phyloP scores from a whole-genome alignment of 176 grass and related monocot genomes.

The Zizania latifolia region DNA sequence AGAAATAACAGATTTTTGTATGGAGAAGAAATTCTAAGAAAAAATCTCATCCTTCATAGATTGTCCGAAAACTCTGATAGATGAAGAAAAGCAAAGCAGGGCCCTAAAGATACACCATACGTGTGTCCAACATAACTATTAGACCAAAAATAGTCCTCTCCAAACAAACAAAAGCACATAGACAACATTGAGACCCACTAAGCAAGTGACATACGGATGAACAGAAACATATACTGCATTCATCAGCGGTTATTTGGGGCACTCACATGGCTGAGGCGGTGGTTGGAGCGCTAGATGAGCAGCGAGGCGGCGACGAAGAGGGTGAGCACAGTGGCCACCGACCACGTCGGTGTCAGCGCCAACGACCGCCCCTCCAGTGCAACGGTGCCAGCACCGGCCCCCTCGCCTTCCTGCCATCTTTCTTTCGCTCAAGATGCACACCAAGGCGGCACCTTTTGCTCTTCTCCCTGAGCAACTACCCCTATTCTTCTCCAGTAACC shows the following conservation, averaged over 20 bases:
- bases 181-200: not conserved
- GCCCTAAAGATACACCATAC: not conserved
- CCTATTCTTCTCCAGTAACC: conserved; percentile 4
- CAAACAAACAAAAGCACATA: not conserved
- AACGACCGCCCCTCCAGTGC: conserved; percentile 59
- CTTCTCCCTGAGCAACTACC: not conserved
- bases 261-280: conserved; percentile 80
- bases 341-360: conserved; percentile 94
- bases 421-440: not conserved
- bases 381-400: not conserved
- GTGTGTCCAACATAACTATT: not conserved
- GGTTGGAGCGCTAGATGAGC: conserved; percentile 89
- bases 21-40: not conserved
- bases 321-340: conserved; percentile 85
- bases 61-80: not conserved
- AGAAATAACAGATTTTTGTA: not conserved
- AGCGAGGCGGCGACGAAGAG: conserved; percentile 82
- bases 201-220: not conserved
- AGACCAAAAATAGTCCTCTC: not conserved
- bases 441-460: not conserved
- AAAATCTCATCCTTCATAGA: not conserved
- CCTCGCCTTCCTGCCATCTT: conserved; percentile 45
- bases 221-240: not conserved
- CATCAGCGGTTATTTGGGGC: not conserved
- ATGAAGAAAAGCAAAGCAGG: not conserved